Base-by-base conservation (phyloP, 1,284 basidiomycete species). In the Hymenochaete sp. region DNA sequence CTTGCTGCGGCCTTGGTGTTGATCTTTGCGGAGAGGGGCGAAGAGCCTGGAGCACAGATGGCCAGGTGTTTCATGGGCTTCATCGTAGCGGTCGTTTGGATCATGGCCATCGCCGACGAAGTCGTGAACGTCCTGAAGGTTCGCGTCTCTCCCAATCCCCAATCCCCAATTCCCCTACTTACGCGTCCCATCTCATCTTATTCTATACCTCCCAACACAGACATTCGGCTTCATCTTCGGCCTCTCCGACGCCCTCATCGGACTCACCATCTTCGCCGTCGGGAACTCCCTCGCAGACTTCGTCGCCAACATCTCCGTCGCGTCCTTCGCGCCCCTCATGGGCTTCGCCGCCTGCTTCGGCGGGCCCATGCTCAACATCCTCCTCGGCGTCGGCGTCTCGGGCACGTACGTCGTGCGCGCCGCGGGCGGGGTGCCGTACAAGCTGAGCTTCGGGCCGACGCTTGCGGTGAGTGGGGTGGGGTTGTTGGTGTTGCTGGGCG, bases 271-370 rank as follows among this genome's bases (percentile, higher is more conserved):
- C 52, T 98, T 98, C 57, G 95, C 93, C 0, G 76, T 97, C 26
- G 95, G 95, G 18, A 98, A 98, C 64, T 93, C 89, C 25, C 75
- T 97, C 5, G 95, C 93, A 1, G 95, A 98, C 64, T 76, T 98
- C 14, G 93, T 98, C 2, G 93, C 95, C 27, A 98, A 98, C 65
- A 85, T 92, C 65, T 93, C 89, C 39, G 89, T 91, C 6, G 92
- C 91, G 14, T 83, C 81, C 24, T 87, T 86, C 57, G 83, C 84
- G 9, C 85, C 85, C 21, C 79, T 86, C 56, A 92, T 92, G 89
- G 90, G 82, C 16, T 91, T 95, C 64, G 88, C 89, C 5, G 92
- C 88, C 0, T 97, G 93, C 62, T 93, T 93, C 56, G 91, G 90
- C 41, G 86, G 90, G 1, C 92, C 92, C 0, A 93, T 98, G 91